Evolutionary conservation across 2,329 filamentous ascomycete genomes (phyloP).

Genomic region (Calycina marina): DNA sequence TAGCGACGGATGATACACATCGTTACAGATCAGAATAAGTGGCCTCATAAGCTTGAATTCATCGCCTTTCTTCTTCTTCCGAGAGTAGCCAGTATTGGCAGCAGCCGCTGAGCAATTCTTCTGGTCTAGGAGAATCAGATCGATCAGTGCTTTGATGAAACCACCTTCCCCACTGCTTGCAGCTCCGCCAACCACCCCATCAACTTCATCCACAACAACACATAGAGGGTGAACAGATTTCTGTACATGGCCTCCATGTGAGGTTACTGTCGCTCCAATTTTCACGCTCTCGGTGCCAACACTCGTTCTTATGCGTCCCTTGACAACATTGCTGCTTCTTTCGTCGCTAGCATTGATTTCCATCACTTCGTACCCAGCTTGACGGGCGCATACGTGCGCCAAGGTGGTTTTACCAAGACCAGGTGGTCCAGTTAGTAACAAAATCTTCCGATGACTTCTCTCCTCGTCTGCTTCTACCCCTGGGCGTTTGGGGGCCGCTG

Average conservation of each 20-base stretch:
- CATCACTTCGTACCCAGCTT: slow-evolving; percentile 90
- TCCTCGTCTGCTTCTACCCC: slow-evolving; percentile 44
- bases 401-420: slow-evolving; percentile 92
- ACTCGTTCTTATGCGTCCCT: slow-evolving; percentile 78
- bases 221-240: slow-evolving; percentile 79
- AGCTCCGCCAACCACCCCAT: slow-evolving; percentile 76
- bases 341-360: slow-evolving; percentile 99
- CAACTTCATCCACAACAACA: slow-evolving; percentile 90
- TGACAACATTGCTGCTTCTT: slow-evolving; percentile 76
- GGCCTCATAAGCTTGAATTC: slow-evolving; percentile 78
- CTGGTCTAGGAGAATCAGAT: slow-evolving; percentile 74
- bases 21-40: slow-evolving; percentile 90
- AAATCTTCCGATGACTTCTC: slow-evolving; percentile 69
- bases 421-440: slow-evolving; percentile 81
- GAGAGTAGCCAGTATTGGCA: slow-evolving; percentile 22
- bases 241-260: slow-evolving; percentile 36
- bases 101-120: slow-evolving; percentile 43
- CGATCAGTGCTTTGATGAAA: slow-evolving; percentile 88
- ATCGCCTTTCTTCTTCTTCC: slow-evolving; percentile 57
- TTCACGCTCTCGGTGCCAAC: slow-evolving; percentile 91
- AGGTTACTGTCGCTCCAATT: slow-evolving; percentile 42
- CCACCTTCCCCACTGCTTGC: slow-evolving; percentile 73
- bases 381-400: slow-evolving; percentile 86
- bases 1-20: slow-evolving; percentile 84
- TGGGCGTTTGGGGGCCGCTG: slow-evolving; percentile 27